Base-by-base conservation (phyloP, 805 yeast species). In the Ogataea ganodermae region DNA sequence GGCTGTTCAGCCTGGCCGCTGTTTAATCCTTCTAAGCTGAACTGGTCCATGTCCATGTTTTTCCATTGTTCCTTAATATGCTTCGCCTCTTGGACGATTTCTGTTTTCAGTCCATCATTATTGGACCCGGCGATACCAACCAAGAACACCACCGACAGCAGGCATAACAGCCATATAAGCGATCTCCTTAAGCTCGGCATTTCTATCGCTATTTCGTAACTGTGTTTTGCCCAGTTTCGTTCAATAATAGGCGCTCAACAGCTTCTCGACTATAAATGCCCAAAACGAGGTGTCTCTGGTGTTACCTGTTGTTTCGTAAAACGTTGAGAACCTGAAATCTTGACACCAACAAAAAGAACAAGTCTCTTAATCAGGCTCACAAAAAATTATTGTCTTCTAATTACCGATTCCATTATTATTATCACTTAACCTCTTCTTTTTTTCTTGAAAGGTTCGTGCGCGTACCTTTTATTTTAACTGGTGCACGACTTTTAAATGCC, bases 11-110 rank as follows among this genome's bases (percentile, higher is more conserved):
- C 40, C n/a, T 38, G 35, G 26, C 46, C 44, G 2, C 20, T 36
- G 17, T 30, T 27, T 24, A 27, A 12, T 12, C 33, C 35, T 18
- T 10, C 18, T 16, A 16, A 28, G 4, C 38, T 45, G 4, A 46
- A 37, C 14, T 33, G 39, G n/a, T 46, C 43, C 14, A 45, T 17
- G n/a, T 46, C 43, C 14, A 45, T 17, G 13, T 21, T 35, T 13
- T 45, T 42, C 42, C 45, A 48, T 35, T 53, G 55, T 3, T 36
- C 43, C 13, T 43, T 37, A 6, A 53, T 9, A 31, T 51, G 44
- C 24, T 38, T 44, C 10, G 58, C 58, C 14, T 53, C 58, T 35
- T 51, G 55, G 28, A 22, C 41, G 4, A 51, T 7, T 30, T 51
- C 58, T 8, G 23, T 22, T 24, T 42, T 48, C 22, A 52, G 3